Conservation (phyloP, 768 basidiomycete species). For the Boletus vermiculosoides region DNA sequence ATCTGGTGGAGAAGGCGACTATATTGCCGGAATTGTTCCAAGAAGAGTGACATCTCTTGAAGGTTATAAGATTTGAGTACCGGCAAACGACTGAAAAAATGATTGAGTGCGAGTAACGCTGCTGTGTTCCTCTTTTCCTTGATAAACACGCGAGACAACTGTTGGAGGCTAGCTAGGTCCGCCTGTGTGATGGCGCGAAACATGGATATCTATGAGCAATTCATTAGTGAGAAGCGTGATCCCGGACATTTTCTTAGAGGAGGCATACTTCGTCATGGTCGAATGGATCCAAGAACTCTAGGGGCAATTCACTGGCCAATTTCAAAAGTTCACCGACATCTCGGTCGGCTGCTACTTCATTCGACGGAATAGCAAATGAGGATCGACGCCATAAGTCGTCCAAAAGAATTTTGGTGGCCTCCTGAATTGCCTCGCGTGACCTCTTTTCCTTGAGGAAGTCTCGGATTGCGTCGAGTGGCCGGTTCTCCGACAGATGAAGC, state of each 20-base stretch:
- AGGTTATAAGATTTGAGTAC: constrained; percentile 20
- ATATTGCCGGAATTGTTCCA: constrained; percentile 4
- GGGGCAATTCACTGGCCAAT: constrained; percentile 15
- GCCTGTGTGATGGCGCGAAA: constrained; percentile 33
- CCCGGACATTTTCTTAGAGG: neutral
- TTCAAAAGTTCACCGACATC: constrained; percentile 23
- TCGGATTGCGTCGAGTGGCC: constrained; percentile 45
- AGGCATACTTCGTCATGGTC: constrained; percentile 8
- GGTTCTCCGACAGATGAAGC: constrained; percentile 48
- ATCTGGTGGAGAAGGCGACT: neutral
- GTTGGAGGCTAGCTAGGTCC: constrained; percentile 28
- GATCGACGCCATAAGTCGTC: constrained; percentile 46
- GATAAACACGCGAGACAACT: constrained; percentile 34
- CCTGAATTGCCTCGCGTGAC: constrained; percentile 27
- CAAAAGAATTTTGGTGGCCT: constrained; percentile 41
- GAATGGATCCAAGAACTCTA: constrained; percentile 3
- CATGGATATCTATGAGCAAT: constrained; percentile 22
- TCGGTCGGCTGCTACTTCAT: neutral
- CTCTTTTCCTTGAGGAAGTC: constrained; percentile 39
- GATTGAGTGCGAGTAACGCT: constrained; percentile 9
- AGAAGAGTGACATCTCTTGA: constrained; percentile 14
- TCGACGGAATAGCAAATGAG: constrained; percentile 38
- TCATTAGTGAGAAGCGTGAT: neutral
- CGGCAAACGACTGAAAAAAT: constrained; percentile 5
- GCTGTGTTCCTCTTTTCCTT: neutral